Conservation (phyloP, 2,329 filamentous ascomycete species). For the Ciborinia camelliae region DNA sequence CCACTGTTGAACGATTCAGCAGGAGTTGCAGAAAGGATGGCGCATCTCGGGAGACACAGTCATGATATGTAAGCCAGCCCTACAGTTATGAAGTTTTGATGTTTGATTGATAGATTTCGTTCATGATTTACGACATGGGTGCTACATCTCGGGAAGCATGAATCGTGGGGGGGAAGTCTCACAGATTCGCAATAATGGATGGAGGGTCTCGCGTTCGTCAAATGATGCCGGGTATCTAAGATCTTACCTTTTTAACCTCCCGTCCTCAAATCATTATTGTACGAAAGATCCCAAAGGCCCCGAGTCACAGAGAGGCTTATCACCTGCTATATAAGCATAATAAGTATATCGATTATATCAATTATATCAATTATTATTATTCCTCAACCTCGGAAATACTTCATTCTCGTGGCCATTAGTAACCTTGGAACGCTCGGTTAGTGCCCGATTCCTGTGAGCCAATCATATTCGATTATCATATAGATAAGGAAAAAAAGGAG, state of each 20-base stretch:
- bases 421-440: too few species aligned
- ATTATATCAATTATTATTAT: neutral
- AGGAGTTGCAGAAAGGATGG: neutral
- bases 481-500: constrained; percentile 7
- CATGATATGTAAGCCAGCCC: neutral
- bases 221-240: neutral
- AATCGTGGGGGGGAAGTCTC: neutral
- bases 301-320: neutral
- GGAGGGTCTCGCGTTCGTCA: neutral
- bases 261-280: neutral
- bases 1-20: too few species aligned
- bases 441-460: neutral
- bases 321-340: too few species aligned
- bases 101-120: neutral
- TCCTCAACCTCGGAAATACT: constrained; percentile 14
- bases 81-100: neutral
- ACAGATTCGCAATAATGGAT: neutral
- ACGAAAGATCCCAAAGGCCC: neutral
- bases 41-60: neutral
- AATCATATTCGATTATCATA: constrained; percentile 2
- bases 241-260: neutral
- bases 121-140: neutral
- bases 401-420: neutral
- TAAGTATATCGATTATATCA: too few species aligned
- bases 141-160: neutral